A percentile compares a stretch with the other conserved stretches of the same genome.
phyloP scores from a whole-genome alignment of 257 asterid species.

The Oldenlandia corymbosa region DNA sequence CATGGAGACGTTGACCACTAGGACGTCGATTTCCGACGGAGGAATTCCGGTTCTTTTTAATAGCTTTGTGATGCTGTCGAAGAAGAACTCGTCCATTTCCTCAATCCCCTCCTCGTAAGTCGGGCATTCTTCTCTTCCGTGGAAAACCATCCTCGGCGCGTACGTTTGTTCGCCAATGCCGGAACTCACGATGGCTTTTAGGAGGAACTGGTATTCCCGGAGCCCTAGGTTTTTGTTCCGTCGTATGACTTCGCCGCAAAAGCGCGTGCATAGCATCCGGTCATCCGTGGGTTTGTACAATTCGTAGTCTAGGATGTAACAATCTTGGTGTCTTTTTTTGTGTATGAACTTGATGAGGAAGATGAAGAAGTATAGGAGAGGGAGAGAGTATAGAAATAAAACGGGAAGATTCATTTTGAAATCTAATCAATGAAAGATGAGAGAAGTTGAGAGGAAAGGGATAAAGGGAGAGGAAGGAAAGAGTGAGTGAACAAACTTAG shows the following conservation, averaged over 20 bases:
- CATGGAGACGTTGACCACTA: constrained; percentile 80
- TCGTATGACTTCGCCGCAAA: constrained; percentile 53
- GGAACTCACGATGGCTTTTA: constrained; percentile 76
- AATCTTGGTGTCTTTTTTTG: constrained; percentile 32
- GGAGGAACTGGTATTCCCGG: constrained; percentile 61
- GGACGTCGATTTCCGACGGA: constrained; percentile 59
- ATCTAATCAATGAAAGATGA: neutral
- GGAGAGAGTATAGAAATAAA: constrained; percentile 28
- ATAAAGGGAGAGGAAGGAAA: neutral
- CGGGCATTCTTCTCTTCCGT: constrained; percentile 57
- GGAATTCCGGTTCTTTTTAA: constrained; percentile 37
- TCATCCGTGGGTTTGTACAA: constrained; percentile 55
- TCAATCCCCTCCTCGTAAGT: constrained; percentile 38
- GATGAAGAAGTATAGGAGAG: constrained; percentile 34
- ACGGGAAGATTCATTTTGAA: constrained; percentile 41
- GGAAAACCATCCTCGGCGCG: constrained; percentile 64
- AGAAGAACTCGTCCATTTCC: constrained; percentile 82
- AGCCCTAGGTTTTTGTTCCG: constrained; percentile 75
- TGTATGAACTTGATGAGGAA: constrained; percentile 24
- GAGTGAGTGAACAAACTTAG: neutral
- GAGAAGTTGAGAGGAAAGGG: neutral
- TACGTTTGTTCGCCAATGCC: constrained; percentile 93
- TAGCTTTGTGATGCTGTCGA: constrained; percentile 36
- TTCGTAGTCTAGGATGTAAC: constrained; percentile 75
- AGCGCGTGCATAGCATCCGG: constrained; percentile 46